Base-by-base conservation (phyloP, 2,329 filamentous ascomycete species). In the Beauveria sp. region DNA sequence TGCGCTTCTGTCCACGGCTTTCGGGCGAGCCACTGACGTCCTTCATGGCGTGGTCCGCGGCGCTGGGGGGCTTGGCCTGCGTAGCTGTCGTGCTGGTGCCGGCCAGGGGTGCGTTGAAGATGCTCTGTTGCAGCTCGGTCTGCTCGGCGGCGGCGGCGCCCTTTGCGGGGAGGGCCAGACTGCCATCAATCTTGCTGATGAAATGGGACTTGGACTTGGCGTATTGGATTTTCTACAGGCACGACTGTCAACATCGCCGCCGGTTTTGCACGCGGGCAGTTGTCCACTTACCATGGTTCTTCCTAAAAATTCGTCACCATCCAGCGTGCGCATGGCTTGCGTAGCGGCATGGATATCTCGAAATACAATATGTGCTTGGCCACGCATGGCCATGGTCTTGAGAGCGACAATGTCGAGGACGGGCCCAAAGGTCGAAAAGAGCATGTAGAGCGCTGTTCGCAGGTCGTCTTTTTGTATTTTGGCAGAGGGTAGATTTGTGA, bases 321-420 rank as follows among this genome's bases (percentile, higher is more conserved):
- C 89, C 53, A 97, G 79, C 12, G 90, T 87, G 66, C 93, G 83
- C 91, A 99, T 91, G 1, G 95, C 95, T 72, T 96, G 91, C 26
- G 93, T 96, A 57, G 92, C 91, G n/a, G 91, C 87, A 67, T 96
- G 89, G 40, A 93, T 81, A 73, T 99, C 93, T 63, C 90, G 85
- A 73, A 92, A 98, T 16, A 95, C 89, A 64, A 99, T 80, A 71
- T 98, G 95, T 64, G 95, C 95, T 76, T 99, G 95, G 3, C 95
- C 95, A 55, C 95, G 88, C 93, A 98, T 97, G 77, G 91, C 91
- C 73, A 82, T 82, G 1, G 91, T 96, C 78, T 92, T 96, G 68
- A 97, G 80, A 34, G 91, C 90, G 54, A 97, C 89, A 22, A 99
- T 85, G 72, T 99, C 95, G 63, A 99, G 84, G 18, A 99, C 89